A percentile compares a stretch with the other conserved stretches of the same genome.
These are phyloP conservation scores for Orbilia quercus DNA, from an alignment of 2,329 filamentous ascomycete genomes.

Conservation along the genomic window DNA sequence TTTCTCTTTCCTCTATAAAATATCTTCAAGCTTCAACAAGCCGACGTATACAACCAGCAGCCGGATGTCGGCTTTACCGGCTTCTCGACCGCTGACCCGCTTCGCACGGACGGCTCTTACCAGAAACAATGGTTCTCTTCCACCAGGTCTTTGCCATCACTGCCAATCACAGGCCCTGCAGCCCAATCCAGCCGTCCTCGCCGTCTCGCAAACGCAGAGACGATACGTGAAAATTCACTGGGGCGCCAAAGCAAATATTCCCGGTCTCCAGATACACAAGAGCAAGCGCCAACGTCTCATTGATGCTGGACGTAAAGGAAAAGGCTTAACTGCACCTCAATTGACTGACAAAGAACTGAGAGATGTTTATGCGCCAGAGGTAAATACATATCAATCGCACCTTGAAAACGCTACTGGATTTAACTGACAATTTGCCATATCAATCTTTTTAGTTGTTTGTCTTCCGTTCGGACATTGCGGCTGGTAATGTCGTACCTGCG, in stretches of 20 bases:
- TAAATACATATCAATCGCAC: too few relatives aligned
- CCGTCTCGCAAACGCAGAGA: slow-evolving; percentile 5
- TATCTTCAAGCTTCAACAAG: slow-evolving; percentile 2
- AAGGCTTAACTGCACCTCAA: slow-evolving; percentile 51
- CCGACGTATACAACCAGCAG: neutral
- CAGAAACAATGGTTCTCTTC: slow-evolving; percentile 20
- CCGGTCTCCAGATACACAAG: slow-evolving; percentile 10
- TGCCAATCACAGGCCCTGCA: slow-evolving; percentile 18
- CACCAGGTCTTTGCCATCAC: slow-evolving; percentile 23
- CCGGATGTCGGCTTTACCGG: slow-evolving; percentile 43
- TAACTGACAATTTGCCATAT: slow-evolving; percentile 10
- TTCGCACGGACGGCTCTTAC: slow-evolving; percentile 26
- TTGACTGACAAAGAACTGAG: slow-evolving; percentile 56
- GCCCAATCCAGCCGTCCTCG: neutral
- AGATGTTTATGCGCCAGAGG: slow-evolving; percentile 59
- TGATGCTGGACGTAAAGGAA: slow-evolving; percentile 30
- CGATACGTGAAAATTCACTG: slow-evolving; percentile 34
- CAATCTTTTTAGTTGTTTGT: slow-evolving; percentile 58
- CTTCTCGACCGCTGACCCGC: slow-evolving; percentile 27
- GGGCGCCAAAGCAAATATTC: slow-evolving; percentile 31
- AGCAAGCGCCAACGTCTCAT: slow-evolving; percentile 40
- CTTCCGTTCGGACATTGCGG: slow-evolving; percentile 60
- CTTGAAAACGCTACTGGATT: too few relatives aligned
- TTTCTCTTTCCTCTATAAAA: slow-evolving; percentile 6
- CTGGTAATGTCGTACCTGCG: slow-evolving; percentile 57